Conservation (phyloP, 1,284 basidiomycete species). For the Rhodotorula sp. region DNA sequence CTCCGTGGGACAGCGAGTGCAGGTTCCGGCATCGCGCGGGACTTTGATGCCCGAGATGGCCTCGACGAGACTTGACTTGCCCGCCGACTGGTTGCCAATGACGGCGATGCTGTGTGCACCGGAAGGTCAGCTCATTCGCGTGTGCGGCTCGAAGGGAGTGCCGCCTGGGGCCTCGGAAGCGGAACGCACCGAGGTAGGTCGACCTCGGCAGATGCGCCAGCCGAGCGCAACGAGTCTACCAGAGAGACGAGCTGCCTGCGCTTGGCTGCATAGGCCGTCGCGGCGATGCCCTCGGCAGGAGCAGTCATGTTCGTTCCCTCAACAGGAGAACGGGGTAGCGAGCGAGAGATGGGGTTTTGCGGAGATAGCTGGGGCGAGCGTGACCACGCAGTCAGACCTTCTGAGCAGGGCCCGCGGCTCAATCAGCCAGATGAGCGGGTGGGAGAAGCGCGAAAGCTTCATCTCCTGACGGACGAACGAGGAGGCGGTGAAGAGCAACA, state of each 20-base stretch:
- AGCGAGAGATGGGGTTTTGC: neutral
- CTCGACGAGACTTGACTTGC: slow-evolving; percentile 73
- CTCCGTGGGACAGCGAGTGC: slow-evolving; percentile 60
- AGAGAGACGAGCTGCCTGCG: neutral
- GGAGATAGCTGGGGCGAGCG: neutral
- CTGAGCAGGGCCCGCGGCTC: no score
- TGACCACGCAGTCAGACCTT: neutral
- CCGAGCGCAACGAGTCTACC: neutral
- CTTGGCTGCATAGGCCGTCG: neutral
- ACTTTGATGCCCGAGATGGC: slow-evolving; percentile 69
- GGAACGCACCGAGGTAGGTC: neutral
- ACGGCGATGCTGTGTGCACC: slow-evolving; percentile 5
- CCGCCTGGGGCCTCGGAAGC: no score
- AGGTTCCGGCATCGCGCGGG: slow-evolving; percentile 65
- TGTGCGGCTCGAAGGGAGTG: no score
- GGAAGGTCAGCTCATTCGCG: no score
- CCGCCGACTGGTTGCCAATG: slow-evolving; percentile 52
- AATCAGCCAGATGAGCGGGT: neutral
- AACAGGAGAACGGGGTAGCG: neutral
- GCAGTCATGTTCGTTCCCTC: neutral
- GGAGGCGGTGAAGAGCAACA: no score
- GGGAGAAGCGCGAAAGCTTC: neutral
- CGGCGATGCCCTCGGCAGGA: neutral
- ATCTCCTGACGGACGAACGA: no score
- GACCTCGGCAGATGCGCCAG: neutral